Conservation (phyloP, 768 basidiomycete species). For the Psilocybe subaeruginosa region DNA sequence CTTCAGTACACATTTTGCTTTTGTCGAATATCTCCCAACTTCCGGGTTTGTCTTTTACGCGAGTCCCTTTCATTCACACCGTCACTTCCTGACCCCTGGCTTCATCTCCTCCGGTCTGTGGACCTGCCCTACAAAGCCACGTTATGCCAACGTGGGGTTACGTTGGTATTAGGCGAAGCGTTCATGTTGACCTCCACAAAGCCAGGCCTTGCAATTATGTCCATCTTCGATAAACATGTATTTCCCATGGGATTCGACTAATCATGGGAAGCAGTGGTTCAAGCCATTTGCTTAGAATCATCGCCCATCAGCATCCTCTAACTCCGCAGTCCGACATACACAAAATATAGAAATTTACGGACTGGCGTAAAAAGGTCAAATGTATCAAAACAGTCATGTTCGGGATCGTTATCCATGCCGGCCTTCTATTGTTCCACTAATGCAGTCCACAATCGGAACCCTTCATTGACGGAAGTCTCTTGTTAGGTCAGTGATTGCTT, state of each 20-base stretch:
- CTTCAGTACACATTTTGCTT: no score
- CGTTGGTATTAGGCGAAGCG: no score
- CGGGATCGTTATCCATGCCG: neutral
- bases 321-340: neutral
- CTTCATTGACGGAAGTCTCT: no score
- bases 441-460: neutral
- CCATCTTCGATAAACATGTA: no score
- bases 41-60: neutral
- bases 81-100: no score
- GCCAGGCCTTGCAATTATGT: neutral
- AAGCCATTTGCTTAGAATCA: neutral
- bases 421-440: neutral
- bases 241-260: no score
- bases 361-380: neutral
- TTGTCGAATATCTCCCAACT: neutral
- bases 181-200: neutral
- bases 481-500: neutral
- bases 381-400: neutral
- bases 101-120: no score
- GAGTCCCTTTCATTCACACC: neutral
- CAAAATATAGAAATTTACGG: neutral
- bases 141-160: neutral
- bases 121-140: neutral
- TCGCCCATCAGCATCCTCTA: neutral
- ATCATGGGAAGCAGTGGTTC: no score